Base-by-base conservation (phyloP, 2,329 filamentous ascomycete species). In the Cordyceps cateniannulata region DNA sequence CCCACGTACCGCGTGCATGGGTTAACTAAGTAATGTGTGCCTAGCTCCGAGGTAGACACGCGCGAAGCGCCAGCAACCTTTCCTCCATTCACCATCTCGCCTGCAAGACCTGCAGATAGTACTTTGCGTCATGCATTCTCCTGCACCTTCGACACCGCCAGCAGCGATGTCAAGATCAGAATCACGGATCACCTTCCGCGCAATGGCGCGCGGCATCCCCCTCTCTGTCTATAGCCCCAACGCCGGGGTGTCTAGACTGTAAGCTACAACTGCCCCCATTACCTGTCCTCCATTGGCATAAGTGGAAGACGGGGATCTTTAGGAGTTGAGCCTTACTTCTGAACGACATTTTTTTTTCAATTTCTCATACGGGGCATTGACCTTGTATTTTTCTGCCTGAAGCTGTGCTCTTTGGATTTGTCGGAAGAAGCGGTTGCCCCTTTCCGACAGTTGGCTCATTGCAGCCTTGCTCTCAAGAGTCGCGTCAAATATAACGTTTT, bases 221-320 rank as follows among this genome's bases (percentile, higher is more conserved):
- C 25, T 6, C 63, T 51, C 60, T 59, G 35, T 73, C 69, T 71
- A 77, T 77, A 81, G 73, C 79, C 81, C 81, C 79, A 82, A 79
- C 68, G 79, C 63, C 66, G 80, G 80, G 80, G 79, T 80, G 63
- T 67, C 67, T 64, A 69, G 67, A 66, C 68, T 78, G 68, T 82
- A 77, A 75, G 61, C n/a, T 25, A 12, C 44, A 45, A 51, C 53
- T 63, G 60, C 59, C 50, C 53, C 64, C 64, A 67, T 68, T 67
- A 70, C 66, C 62, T 69, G 67, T 64, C 62, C 18, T 50, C 45
- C 53, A 56, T 63, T 57, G 62, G 20, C 57, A 57, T 49, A 66
- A 69, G 64, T 67, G 66, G 61, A 67, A 54, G 35, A 61, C 48
- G 56, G 65, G 57, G n/a, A 48, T 10, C 29, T 48, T 3, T n/a